Percentiles rank a stretch among this genome's conserved stretches.
Evolutionary conservation across 2,329 filamentous ascomycete species (phyloP).

Genomic region (Fusarium sp.): DNA sequence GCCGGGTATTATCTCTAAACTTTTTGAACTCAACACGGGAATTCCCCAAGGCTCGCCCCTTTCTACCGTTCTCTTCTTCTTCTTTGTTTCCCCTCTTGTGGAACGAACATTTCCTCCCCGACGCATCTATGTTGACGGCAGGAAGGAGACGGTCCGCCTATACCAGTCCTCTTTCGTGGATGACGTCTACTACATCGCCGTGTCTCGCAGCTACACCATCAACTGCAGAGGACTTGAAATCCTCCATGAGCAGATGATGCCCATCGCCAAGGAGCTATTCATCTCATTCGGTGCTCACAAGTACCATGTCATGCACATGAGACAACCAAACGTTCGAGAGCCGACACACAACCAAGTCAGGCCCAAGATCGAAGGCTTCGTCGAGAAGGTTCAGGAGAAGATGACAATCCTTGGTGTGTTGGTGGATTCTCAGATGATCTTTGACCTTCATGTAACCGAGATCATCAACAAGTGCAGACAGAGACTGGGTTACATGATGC

Average conservation of each 20-base stretch:
- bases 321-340: neutral
- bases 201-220: neutral
- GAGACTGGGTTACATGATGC: neutral
- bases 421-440: neutral
- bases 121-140: neutral
- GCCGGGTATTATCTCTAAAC: neutral
- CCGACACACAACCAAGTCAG: neutral
- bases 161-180: conserved; percentile 6
- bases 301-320: conserved; percentile 18
- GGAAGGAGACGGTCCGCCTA: neutral
- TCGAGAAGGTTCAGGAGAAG: neutral
- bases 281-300: conserved; percentile 7
- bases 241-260: neutral
- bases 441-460: neutral
- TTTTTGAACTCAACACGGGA: neutral
- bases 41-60: conserved; percentile 24
- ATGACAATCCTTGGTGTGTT: neutral
- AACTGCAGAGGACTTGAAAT: conserved; percentile 1
- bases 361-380: neutral
- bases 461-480: neutral
- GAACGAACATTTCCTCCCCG: neutral
- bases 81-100: conserved; percentile 1
- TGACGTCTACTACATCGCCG: conserved; percentile 10
- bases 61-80: conserved; percentile 12
- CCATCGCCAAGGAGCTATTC: neutral